Percentiles rank a stretch among this genome's conserved stretches.
Conservation (phyloP, 345 rosid species). For the Mallotus nudiflorus region DNA sequence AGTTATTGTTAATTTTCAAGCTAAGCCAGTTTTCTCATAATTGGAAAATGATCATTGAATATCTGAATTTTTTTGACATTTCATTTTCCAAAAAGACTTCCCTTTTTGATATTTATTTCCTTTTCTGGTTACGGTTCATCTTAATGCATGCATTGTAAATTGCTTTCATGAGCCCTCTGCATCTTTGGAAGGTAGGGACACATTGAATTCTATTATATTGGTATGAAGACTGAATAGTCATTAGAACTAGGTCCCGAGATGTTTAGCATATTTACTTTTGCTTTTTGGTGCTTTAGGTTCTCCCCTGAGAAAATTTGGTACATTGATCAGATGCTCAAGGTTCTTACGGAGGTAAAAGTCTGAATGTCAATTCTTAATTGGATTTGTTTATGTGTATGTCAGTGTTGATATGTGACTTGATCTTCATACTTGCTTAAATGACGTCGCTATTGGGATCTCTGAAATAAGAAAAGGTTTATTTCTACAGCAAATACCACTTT, state of each 20-base stretch:
- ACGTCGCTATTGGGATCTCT: constrained; percentile 4
- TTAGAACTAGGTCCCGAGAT: not conserved
- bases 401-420: constrained; percentile 6
- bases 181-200: not conserved
- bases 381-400: constrained; percentile 6
- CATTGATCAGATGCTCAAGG: constrained; percentile 99
- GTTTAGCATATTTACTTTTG: constrained; percentile 10
- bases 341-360: constrained; percentile 83
- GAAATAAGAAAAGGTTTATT: not conserved
- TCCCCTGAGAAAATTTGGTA: constrained; percentile 97
- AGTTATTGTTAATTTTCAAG: not conserved
- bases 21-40: not conserved
- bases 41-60: not conserved
- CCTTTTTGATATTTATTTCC: not conserved
- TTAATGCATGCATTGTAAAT: not conserved
- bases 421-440: not conserved
- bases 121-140: not conserved
- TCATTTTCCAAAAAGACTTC: not conserved
- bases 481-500: not conserved
- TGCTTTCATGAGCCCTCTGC: not conserved
- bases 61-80: not conserved
- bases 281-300: constrained; percentile 61
- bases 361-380: not conserved
- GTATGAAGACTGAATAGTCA: not conserved
- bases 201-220: not conserved